Conservation (phyloP, 1,139 yeast genomes). For the Lodderomyces parapsilosis region DNA sequence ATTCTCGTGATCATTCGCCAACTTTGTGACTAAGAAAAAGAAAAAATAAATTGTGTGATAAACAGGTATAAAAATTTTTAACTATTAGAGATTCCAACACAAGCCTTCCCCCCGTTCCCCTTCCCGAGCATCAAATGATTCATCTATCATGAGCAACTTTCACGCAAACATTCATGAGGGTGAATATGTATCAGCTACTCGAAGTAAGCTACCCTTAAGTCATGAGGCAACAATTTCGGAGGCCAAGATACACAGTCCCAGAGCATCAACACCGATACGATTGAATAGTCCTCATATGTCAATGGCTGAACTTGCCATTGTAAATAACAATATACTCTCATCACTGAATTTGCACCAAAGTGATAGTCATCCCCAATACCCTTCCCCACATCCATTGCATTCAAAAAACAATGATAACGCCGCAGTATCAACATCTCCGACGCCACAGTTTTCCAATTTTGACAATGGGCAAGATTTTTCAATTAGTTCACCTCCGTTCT, state of each 20-base stretch:
- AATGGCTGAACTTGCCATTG: slow-evolving; percentile 10
- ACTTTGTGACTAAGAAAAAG: background rate
- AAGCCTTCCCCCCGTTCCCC: no score
- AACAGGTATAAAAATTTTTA: background rate
- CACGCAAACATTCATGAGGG: slow-evolving; percentile 27
- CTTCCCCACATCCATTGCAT: no score
- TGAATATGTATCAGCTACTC: slow-evolving; percentile 20
- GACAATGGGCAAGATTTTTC: slow-evolving; percentile 10
- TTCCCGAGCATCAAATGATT: background rate
- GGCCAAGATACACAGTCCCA: slow-evolving; percentile 12
- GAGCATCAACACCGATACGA: slow-evolving; percentile 21
- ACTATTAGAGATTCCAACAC: background rate
- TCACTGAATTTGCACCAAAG: background rate
- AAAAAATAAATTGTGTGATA: background rate
- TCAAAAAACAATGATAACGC: background rate
- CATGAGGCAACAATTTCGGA: slow-evolving; percentile 17
- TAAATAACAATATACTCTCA: background rate
- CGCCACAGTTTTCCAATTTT: slow-evolving; percentile 10
- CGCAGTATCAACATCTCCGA: background rate
- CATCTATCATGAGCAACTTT: background rate
- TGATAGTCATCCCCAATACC: no score
- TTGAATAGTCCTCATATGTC: slow-evolving; percentile 21
- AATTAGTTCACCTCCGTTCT: slow-evolving; percentile 11
- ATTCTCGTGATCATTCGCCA: background rate
- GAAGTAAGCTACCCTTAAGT: slow-evolving; percentile 20